Evolutionary conservation across 1,284 basidiomycete species (phyloP).

Genomic region (Puccinia novopanici): DNA sequence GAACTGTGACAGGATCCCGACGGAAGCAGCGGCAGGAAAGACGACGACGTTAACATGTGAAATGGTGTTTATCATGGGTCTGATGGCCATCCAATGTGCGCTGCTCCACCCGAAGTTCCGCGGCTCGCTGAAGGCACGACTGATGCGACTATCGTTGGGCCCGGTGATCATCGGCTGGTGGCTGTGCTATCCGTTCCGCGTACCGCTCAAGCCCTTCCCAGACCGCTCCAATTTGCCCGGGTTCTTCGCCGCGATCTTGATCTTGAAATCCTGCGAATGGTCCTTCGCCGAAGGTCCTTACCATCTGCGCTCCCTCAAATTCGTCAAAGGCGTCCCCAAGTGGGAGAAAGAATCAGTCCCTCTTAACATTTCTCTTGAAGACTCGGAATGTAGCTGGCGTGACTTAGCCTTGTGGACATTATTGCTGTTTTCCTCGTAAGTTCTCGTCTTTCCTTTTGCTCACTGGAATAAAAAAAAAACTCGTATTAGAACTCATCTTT

Average conservation of each 20-base stretch:
- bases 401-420: conserved; percentile 4
- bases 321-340: neutral
- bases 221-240: neutral
- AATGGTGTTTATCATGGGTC: neutral
- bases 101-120: conserved; percentile 17
- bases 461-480: neutral
- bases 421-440: neutral
- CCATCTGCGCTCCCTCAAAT: neutral
- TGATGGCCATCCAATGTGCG: conserved; percentile 5
- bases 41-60: neutral
- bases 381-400: neutral
- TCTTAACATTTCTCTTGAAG: neutral
- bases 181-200: conserved; percentile 5
- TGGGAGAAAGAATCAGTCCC: neutral
- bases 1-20: too few relatives aligned
- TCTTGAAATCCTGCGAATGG: conserved; percentile 31
- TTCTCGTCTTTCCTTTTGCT: neutral
- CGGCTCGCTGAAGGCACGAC: neutral
- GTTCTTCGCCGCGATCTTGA: neutral
- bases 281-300: conserved; percentile 19
- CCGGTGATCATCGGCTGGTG: conserved; percentile 26
- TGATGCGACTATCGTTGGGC: neutral
- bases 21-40: neutral
- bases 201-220: neutral
- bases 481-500: neutral